A percentile compares a stretch with the other conserved stretches of the same genome.
phyloP scores from a whole-genome alignment of 345 rosid species.

The Melaleuca alternifolia region DNA sequence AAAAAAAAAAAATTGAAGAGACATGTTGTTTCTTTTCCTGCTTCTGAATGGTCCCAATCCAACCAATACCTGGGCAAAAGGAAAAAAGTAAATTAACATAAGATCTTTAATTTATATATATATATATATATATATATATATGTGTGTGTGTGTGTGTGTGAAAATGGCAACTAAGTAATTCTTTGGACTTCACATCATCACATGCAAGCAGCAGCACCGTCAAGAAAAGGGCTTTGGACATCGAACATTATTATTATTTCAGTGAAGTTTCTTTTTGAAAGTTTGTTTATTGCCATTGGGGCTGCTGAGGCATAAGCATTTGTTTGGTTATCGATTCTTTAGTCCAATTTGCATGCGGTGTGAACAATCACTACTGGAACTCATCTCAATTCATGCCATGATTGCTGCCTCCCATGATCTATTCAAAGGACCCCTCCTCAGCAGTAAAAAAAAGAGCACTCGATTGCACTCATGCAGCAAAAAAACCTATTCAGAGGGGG shows the following conservation, averaged over 20 bases:
- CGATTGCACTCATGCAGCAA: slow-evolving; percentile 9
- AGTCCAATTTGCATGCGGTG: slow-evolving; percentile 12
- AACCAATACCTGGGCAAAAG: neutral
- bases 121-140: too few relatives aligned
- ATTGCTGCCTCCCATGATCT: slow-evolving; percentile 31
- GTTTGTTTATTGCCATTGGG: neutral
- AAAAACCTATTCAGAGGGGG: neutral
- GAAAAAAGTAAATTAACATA: neutral
- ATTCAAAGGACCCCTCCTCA: neutral
- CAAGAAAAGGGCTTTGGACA: neutral
- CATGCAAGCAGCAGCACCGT: neutral
- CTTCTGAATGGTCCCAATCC: neutral
- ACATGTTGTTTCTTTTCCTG: neutral
- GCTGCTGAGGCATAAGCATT: neutral
- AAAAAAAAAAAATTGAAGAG: neutral
- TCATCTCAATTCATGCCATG: slow-evolving; percentile 6
- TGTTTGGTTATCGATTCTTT: neutral
- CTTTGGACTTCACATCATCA: neutral
- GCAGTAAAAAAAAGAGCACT: neutral
- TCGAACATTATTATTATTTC: neutral
- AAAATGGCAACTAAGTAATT: neutral
- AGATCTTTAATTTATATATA: neutral
- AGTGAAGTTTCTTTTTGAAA: neutral
- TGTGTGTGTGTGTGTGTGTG: too few relatives aligned
- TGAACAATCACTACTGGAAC: slow-evolving; percentile 2